Evolutionary conservation across 2,329 filamentous ascomycete species (phyloP).

Genomic region (Xylariaceae sp.): DNA sequence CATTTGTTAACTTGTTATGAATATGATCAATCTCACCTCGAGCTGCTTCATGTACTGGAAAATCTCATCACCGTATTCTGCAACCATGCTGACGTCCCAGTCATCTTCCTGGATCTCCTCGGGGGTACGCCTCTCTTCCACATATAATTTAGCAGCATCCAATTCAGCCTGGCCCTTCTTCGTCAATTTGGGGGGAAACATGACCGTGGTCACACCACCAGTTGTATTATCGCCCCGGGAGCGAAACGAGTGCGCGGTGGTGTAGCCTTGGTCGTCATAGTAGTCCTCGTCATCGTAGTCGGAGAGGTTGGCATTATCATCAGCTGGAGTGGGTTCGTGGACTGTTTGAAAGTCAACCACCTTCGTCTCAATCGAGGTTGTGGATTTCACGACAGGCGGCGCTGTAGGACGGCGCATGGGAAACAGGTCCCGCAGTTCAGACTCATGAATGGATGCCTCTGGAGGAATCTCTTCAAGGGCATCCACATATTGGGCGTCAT

Average conservation of each 20-base stretch:
- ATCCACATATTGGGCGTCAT: constrained; percentile 41
- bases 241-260: constrained; percentile 69
- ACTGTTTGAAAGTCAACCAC: constrained; percentile 2
- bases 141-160: constrained; percentile 57
- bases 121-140: constrained; percentile 59
- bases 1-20: neutral
- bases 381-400: neutral
- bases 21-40: constrained; percentile 58
- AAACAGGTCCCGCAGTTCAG: constrained; percentile 4
- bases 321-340: neutral
- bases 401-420: neutral
- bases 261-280: constrained; percentile 66
- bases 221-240: constrained; percentile 65
- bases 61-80: constrained; percentile 94
- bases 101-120: constrained; percentile 85
- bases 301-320: constrained; percentile 17
- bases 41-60: constrained; percentile 87
- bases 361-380: constrained; percentile 4
- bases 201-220: constrained; percentile 42
- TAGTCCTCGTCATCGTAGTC: constrained; percentile 69
- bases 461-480: constrained; percentile 37
- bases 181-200: constrained; percentile 71
- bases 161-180: constrained; percentile 69
- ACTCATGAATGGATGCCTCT: constrained; percentile 8
- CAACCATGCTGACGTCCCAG: constrained; percentile 96